Conservation (phyloP, 1,284 basidiomycete species). For the Xerocomus minutiporus region DNA sequence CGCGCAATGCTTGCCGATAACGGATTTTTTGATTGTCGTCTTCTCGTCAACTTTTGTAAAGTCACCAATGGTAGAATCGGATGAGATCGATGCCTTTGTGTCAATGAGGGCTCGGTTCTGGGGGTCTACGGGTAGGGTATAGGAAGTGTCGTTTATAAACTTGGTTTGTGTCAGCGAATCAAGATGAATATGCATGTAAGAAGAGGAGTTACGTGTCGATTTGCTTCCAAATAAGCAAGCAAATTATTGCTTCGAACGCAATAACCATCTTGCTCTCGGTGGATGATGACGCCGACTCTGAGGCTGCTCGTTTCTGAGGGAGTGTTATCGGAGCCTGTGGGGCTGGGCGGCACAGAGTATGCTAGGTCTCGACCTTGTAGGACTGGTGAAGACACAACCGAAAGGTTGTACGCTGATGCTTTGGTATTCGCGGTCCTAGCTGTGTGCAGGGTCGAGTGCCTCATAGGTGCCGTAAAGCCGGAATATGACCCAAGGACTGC, state of each 20-base stretch:
- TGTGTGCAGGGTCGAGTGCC: conserved; percentile 53
- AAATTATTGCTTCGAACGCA: conserved; percentile 83
- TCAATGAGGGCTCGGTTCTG: conserved; percentile 66
- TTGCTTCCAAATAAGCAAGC: conserved; percentile 77
- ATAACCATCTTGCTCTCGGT: conserved; percentile 53
- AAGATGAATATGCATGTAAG: background rate
- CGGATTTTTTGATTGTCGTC: conserved; percentile 81
- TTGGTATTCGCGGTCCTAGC: conserved; percentile 15
- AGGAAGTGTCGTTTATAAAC: conserved; percentile 51
- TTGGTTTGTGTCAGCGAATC: conserved; percentile 25
- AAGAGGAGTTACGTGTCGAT: conserved; percentile 55
- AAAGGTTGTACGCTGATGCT: conserved; percentile 1
- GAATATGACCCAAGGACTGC: conserved; percentile 22
- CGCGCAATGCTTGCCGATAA: conserved; percentile 84
- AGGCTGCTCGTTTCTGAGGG: conserved; percentile 41
- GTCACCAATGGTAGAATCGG: conserved; percentile 79
- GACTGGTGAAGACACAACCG: conserved; percentile 22
- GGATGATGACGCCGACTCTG: conserved; percentile 58
- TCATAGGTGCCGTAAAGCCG: conserved; percentile 39
- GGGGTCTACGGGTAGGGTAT: conserved; percentile 53
- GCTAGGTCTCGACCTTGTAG: conserved; percentile 17
- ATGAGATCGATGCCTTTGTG: conserved; percentile 78
- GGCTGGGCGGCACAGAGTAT: conserved; percentile 40
- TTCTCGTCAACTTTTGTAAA: conserved; percentile 82
- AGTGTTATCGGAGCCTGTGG: conserved; percentile 41